phyloP scores from a whole-genome alignment of 2,329 filamentous ascomycete species.

The Arthrinium phaeospermum region DNA sequence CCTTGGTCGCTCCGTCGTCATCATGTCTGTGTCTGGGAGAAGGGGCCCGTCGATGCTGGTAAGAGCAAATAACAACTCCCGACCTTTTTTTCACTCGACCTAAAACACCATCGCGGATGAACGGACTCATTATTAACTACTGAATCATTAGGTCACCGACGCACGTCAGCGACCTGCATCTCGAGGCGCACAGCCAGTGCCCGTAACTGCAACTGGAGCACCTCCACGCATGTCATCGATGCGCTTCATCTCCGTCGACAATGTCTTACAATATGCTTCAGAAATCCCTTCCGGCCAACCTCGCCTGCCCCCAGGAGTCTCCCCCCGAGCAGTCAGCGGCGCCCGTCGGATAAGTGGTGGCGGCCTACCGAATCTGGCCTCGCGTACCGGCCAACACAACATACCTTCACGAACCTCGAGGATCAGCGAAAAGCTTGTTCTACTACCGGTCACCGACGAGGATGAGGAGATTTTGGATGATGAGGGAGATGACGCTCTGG shows the following conservation, averaged over 20 bases:
- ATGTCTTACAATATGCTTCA: conserved; percentile 89
- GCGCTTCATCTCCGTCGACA: conserved; percentile 89
- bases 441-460: conserved; percentile 81
- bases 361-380: conserved; percentile 48
- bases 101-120: background rate
- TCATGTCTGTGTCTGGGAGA: conserved; percentile 20
- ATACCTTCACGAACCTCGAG: conserved; percentile 90
- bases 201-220: conserved; percentile 21
- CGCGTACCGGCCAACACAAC: conserved; percentile 58
- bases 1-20: background rate
- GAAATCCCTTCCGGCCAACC: conserved; percentile 96
- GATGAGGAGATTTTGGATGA: conserved; percentile 63
- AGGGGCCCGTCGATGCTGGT: conserved; percentile 27
- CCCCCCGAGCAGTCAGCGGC: conserved; percentile 52
- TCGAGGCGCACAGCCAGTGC: conserved; percentile 20
- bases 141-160: conserved; percentile 24
- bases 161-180: conserved; percentile 24
- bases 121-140: background rate
- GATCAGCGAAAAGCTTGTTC: conserved; percentile 94
- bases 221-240: conserved; percentile 49
- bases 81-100: background rate
- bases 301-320: conserved; percentile 67
- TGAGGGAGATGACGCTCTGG: conserved; percentile 56
- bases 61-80: background rate
- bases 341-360: conserved; percentile 52